Base-by-base conservation (phyloP, 169 alveolate genomes). In the Plasmodium knowlesi region DNA sequence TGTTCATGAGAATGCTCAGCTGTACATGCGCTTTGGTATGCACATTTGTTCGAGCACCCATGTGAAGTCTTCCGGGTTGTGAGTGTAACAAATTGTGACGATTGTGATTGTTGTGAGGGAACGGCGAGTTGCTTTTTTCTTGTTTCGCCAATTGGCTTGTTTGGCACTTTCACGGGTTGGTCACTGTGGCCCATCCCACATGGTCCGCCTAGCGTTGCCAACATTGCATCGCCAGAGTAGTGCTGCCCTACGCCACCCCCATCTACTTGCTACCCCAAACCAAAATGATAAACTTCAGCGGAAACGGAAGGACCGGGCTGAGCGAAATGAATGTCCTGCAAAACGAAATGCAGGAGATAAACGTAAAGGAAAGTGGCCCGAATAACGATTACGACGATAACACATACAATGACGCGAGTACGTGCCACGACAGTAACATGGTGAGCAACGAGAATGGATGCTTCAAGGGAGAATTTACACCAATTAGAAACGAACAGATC, bases 241-340 rank as follows among this genome's bases (percentile, higher is more conserved):
- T 46, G 57, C 12, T 1, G 57, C 57, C 57, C 16, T 0, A 57
- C 30, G 9, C 37, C 37, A 3, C 76, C 34, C 0, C 37, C 8
- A 50, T 0, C 34, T 19, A 19, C 76, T 67, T 25, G 0, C 5
- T 5, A 12, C 37, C 14, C 37, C 41, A 5, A 8, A 12, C 25
- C 53, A 83, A 37, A 83, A 83, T 83, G 92, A 0, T 67, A n/a
- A 41, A 54, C 19, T 83, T 25, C 73, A 83, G 85, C 0, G 37
- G 25, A 32, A 46, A 85, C 9, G 93, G 93, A 22, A 74, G 79
- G 1, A 46, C 28, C n/a, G 46, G 37, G 32, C 41, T 85, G 16
- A 85, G 57, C n/a, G 93, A 85, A 72, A 84, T 84, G 92, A 84
- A 72, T 30, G 54, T 72, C 10, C 83, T 84, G 16, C 78, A 72